Evolutionary conservation across 140 eudicot species (phyloP).

Genomic region (Bidens hawaiensis): DNA sequence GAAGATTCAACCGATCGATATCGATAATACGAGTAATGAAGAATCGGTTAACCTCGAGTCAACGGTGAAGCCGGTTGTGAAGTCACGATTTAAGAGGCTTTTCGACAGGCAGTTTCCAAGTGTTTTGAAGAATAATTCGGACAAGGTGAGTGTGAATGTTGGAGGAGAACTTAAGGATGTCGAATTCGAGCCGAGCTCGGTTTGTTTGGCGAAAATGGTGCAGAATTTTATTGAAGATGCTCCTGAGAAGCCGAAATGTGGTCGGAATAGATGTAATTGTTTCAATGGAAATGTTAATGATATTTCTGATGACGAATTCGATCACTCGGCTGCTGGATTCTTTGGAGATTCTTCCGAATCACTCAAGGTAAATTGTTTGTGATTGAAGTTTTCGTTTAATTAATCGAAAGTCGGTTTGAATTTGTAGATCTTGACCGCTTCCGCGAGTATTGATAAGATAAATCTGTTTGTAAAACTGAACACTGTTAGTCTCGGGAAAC

Average conservation of each 20-base stretch:
- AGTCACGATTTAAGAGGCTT: slow-evolving; percentile 67
- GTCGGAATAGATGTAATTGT: slow-evolving; percentile 84
- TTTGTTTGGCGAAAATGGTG: slow-evolving; percentile 83
- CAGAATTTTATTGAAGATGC: slow-evolving; percentile 70
- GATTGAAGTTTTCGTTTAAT: background rate
- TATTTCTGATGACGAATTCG: slow-evolving; percentile 74
- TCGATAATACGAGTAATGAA: slow-evolving; percentile 17
- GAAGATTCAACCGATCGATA: slow-evolving; percentile 86
- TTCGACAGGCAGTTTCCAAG: slow-evolving; percentile 73
- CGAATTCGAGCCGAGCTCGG: slow-evolving; percentile 82
- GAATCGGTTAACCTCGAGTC: slow-evolving; percentile 44
- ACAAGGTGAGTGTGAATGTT: slow-evolving; percentile 28
- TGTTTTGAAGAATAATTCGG: slow-evolving; percentile 42
- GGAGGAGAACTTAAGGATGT: slow-evolving; percentile 32
- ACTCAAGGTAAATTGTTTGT: slow-evolving; percentile 66
- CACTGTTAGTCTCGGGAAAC: too few relatives aligned
- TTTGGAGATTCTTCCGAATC: slow-evolving; percentile 42
- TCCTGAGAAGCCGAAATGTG: slow-evolving; percentile 65
- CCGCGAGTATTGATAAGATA: slow-evolving; percentile 58
- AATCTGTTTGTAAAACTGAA: too few relatives aligned
- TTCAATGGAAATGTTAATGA: slow-evolving; percentile 67
- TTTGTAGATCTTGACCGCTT: slow-evolving; percentile 58
- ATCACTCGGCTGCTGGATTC: slow-evolving; percentile 28
- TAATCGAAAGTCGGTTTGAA: slow-evolving; percentile 21
- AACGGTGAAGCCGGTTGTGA: slow-evolving; percentile 53